Percentiles rank a stretch among this genome's conserved stretches.
phyloP scores from a whole-genome alignment of 257 asterid species.

The Penstemon barbatus region DNA sequence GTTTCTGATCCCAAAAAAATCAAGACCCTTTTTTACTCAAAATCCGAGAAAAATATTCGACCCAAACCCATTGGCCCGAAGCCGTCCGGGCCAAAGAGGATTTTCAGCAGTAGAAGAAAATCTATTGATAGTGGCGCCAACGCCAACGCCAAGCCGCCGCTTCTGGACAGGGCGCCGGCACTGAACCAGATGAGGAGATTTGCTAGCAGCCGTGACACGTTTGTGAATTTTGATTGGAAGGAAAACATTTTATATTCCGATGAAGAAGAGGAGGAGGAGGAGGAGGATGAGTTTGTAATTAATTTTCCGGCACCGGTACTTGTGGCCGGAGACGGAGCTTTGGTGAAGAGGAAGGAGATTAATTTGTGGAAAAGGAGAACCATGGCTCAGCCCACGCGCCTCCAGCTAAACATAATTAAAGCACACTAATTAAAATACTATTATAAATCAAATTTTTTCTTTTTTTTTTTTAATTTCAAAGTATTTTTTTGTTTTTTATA shows the following conservation, averaged over 20 bases:
- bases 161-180: neutral
- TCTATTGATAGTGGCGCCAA: neutral
- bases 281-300: no score
- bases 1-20: slow-evolving; percentile 16
- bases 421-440: neutral
- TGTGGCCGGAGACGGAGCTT: slow-evolving; percentile 7
- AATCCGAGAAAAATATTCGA: neutral
- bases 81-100: slow-evolving; percentile 16
- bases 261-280: no score
- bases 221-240: slow-evolving; percentile 27
- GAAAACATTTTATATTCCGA: no score
- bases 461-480: no score
- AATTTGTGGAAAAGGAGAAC: slow-evolving; percentile 62
- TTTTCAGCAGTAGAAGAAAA: slow-evolving; percentile 19
- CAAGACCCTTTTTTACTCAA: neutral
- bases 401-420: slow-evolving; percentile 24
- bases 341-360: slow-evolving; percentile 53
- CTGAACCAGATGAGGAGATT: slow-evolving; percentile 28
- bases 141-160: neutral
- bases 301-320: slow-evolving; percentile 33
- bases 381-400: slow-evolving; percentile 49
- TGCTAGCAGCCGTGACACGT: slow-evolving; percentile 27
- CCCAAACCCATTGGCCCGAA: slow-evolving; percentile 10
- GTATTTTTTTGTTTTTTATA: no score
- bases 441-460: neutral